Base-by-base conservation (phyloP, 2,329 filamentous ascomycete genomes). In the Colletotrichum sp. region DNA sequence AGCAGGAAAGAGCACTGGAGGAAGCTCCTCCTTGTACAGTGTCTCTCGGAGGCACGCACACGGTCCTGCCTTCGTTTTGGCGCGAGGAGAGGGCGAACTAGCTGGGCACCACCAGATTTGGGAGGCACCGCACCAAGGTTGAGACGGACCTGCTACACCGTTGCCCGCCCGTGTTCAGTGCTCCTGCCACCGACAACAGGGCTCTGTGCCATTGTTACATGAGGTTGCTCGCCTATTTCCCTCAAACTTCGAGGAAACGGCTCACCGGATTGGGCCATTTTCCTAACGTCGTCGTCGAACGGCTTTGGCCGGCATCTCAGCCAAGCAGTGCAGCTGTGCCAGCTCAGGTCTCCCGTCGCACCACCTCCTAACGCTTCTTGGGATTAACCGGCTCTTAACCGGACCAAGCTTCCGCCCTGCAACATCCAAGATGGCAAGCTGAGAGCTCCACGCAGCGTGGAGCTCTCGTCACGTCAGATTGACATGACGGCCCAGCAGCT, bases 391-490 rank as follows among this genome's bases (percentile, higher is more conserved):
- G 59, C 34, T 62, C 64, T 73, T 68, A 76, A 71, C 75, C 75
- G 75, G 65, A 1, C 24, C 32, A 52, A 75, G 60, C 65, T 75
- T 10, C 70, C 64, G 70, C 64, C 64, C 69, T 76, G 73, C 63
- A 68, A 64, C 70, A 39, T 28, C 66, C 66, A 62, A 30, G 36
- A 44, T 57, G 21, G 39, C 68, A 28, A 59, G 49, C 52, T 21
- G 24, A n/a, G n/a, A n/a, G n/a, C n/a, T n/a, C n/a, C n/a, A n/a
- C n/a, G n/a, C n/a, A n/a, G n/a, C 64, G 73, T 66, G 75, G 65
- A 75, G 70, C 57, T 75, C 15, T 70, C 28, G 71, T 75, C 75
- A 76, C 71, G 75, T 76, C 75, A 76, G 66, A 18, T 76, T 76
- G 70, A 74, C 64, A 60, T 76, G 74, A 69, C 70, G 49, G 39